Evolutionary conservation across 2,329 filamentous ascomycete genomes (phyloP).

Genomic region (Aspergillus japonicus): DNA sequence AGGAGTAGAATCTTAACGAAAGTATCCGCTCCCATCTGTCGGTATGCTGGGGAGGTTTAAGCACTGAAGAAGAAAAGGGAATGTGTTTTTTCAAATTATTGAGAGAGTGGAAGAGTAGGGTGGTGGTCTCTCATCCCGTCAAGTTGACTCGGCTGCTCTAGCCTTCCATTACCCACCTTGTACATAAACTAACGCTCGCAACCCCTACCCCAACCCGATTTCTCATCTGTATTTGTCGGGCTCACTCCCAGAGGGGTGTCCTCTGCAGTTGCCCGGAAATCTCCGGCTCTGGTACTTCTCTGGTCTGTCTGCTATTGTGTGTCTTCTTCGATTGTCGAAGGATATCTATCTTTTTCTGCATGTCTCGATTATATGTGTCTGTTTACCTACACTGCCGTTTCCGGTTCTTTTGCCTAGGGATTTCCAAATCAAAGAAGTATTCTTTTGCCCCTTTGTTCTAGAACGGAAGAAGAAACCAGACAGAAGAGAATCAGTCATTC

Average conservation of each 20-base stretch:
- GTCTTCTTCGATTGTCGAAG: conserved; percentile 25
- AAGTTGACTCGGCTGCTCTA: background rate
- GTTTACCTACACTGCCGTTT: conserved; percentile 13
- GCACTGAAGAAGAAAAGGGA: conserved; percentile 12
- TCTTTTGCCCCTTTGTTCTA: background rate
- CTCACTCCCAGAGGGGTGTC: conserved; percentile 19
- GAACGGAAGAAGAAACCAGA: background rate
- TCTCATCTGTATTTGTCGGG: conserved; percentile 34
- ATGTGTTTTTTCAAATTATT: conserved; percentile 10
- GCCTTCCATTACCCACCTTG: conserved; percentile 23
- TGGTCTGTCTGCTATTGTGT: conserved; percentile 23
- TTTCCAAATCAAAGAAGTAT: conserved; percentile 1
- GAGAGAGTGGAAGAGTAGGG: background rate
- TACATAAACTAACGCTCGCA: conserved; percentile 32
- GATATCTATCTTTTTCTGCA: conserved; percentile 20
- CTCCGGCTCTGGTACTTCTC: conserved; percentile 17
- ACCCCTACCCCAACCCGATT: conserved; percentile 17
- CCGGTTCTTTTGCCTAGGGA: background rate
- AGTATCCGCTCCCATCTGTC: background rate
- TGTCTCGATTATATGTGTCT: conserved; percentile 25
- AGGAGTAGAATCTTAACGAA: background rate
- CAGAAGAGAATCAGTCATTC: background rate
- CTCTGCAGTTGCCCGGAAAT: conserved; percentile 14
- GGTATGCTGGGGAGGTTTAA: conserved; percentile 8
- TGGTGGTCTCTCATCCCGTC: background rate